Evolutionary conservation across 2,329 filamentous ascomycete species (phyloP).

Genomic region (Pseudogymnoascus sp.): DNA sequence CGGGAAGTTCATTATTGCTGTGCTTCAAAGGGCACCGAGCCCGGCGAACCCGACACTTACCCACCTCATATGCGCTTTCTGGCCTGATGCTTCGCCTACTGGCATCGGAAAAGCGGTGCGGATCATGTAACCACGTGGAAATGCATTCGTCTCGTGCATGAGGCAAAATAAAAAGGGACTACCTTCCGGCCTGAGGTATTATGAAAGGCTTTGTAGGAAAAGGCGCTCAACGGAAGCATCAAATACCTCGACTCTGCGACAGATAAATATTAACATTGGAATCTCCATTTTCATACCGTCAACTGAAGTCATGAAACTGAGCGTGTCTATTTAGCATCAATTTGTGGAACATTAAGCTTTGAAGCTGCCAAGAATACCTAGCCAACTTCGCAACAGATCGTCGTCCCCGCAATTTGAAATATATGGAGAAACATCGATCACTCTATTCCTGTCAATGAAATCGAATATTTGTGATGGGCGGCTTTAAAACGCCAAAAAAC

Average conservation of each 20-base stretch:
- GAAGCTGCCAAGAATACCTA: slow-evolving; percentile 7
- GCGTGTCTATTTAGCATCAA: not conserved
- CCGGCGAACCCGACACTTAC: not conserved
- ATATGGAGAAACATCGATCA: not conserved
- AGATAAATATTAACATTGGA: not conserved
- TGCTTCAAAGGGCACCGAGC: not conserved
- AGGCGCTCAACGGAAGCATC: not conserved
- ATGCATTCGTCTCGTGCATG: not conserved
- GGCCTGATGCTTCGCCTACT: not conserved
- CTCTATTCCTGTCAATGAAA: not conserved
- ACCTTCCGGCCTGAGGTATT: not conserved
- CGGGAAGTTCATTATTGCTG: not conserved
- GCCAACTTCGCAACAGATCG: slow-evolving; percentile 8
- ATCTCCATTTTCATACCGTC: not conserved
- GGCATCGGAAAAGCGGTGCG: not conserved
- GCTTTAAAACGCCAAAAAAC: not conserved
- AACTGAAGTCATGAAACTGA: not conserved
- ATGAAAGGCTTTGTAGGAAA: not conserved
- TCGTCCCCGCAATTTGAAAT: not conserved
- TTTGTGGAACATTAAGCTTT: slow-evolving; percentile 4
- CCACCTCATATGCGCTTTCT: not conserved
- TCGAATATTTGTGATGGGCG: not conserved
- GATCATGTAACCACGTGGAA: not conserved
- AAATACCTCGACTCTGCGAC: not conserved
- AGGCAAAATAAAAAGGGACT: not conserved